These are phyloP conservation scores for Ceratobasidium sp. DNA, from an alignment of 1,284 basidiomycete genomes.

Conservation along the genomic window DNA sequence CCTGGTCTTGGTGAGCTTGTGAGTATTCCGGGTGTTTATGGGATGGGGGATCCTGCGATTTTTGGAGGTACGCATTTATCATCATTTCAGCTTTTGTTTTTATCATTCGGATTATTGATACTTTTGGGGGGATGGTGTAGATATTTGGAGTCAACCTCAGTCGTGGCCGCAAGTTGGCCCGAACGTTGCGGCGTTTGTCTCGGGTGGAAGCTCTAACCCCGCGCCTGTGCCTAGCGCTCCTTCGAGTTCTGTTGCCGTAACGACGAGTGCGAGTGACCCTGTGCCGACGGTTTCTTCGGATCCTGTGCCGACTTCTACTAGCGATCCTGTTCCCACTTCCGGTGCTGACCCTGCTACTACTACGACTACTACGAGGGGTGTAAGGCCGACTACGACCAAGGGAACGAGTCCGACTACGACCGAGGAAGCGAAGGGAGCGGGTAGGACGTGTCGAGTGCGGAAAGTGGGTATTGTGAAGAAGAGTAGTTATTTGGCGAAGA, in stretches of 20 bases:
- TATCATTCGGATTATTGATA: not conserved
- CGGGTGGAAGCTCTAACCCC: not conserved
- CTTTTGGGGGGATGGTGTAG: not conserved
- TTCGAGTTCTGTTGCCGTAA: not conserved
- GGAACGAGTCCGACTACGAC: not conserved
- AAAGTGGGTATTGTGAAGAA: slow-evolving; percentile 21
- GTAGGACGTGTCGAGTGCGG: slow-evolving; percentile 1
- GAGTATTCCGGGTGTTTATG: slow-evolving; percentile 47
- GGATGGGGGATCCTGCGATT: slow-evolving; percentile 25
- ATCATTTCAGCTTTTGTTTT: not conserved
- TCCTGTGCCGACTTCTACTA: too few species aligned
- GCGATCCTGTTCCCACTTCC: too few species aligned
- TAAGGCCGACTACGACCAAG: too few species aligned
- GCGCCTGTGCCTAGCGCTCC: not conserved
- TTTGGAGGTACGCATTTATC: slow-evolving; percentile 7
- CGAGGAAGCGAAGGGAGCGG: not conserved
- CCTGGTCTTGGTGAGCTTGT: slow-evolving; percentile 44
- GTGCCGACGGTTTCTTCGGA: too few species aligned
- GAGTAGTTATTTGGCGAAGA: slow-evolving; percentile 17
- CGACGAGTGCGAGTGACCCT: not conserved
- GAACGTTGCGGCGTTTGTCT: slow-evolving; percentile 38
- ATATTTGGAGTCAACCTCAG: slow-evolving; percentile 31
- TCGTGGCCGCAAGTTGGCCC: slow-evolving; percentile 41
- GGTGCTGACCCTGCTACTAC: too few species aligned
- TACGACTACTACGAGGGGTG: too few species aligned